A percentile compares a stretch with the other conserved stretches of the same genome.
These are phyloP conservation scores for Mallotus nudiflorus DNA, from an alignment of 345 rosid species.

Conservation along the genomic window DNA sequence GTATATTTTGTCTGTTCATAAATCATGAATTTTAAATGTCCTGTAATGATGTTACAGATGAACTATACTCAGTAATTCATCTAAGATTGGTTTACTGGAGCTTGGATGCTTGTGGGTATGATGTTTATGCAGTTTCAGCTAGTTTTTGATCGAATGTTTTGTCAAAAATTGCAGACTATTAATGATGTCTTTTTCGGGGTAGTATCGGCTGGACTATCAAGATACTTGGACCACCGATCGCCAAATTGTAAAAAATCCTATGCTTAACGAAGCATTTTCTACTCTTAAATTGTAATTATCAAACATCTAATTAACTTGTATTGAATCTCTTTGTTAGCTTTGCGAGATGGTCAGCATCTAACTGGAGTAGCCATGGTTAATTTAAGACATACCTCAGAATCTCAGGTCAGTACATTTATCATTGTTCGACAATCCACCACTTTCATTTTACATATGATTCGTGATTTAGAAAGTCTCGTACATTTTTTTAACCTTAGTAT, in stretches of 20 bases:
- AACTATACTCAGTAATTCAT: too few relatives aligned
- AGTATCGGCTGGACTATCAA: conserved; percentile 47
- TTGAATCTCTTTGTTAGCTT: conserved; percentile 27
- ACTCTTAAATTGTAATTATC: background rate
- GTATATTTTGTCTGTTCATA: too few relatives aligned
- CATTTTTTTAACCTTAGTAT: too few relatives aligned
- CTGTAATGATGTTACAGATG: too few relatives aligned
- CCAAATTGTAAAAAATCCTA: conserved; percentile 38
- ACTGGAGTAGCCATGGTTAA: conserved; percentile 67
- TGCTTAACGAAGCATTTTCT: background rate
- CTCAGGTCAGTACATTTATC: conserved; percentile 35
- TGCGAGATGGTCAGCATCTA: conserved; percentile 36
- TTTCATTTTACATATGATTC: too few relatives aligned
- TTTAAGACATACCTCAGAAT: conserved; percentile 44
- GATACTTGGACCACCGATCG: conserved; percentile 47
- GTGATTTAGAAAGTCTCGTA: too few relatives aligned
- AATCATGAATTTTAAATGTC: too few relatives aligned
- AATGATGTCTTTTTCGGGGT: conserved; percentile 65
- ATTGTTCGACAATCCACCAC: too few relatives aligned
- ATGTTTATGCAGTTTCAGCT: too few relatives aligned
- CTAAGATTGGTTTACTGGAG: too few relatives aligned
- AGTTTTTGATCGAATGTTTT: background rate
- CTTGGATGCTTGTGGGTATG: too few relatives aligned
- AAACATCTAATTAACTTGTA: background rate
- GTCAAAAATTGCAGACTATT: conserved; percentile 41